phyloP scores from a whole-genome alignment of 495 filamentous ascomycete genomes.

The Tetracladium setigerum region DNA sequence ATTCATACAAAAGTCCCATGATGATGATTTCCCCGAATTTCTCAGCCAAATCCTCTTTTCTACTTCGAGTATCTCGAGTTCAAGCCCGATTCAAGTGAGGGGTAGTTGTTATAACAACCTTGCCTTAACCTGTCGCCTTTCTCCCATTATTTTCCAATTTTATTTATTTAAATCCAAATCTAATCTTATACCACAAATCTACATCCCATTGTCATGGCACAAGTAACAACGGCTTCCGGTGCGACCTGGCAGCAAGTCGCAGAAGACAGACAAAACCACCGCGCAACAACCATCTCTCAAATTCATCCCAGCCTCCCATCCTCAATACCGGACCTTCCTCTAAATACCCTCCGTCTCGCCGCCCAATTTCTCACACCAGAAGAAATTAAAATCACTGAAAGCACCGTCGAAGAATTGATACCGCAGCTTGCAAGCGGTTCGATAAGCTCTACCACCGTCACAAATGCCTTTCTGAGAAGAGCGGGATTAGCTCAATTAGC shows the following conservation, averaged over 20 bases:
- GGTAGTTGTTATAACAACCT: no score
- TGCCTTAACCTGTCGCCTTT: no score
- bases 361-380: conserved; percentile 33
- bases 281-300: conserved; percentile 33
- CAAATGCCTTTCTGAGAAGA: conserved; percentile 50
- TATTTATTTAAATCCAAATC: neutral
- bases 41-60: no score
- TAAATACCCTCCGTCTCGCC: conserved; percentile 36
- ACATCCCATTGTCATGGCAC: conserved; percentile 16
- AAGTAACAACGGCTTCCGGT: conserved; percentile 28
- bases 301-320: conserved; percentile 25
- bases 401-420: conserved; percentile 33
- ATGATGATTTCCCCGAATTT: no score
- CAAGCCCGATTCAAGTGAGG: no score
- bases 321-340: conserved; percentile 27
- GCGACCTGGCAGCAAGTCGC: conserved; percentile 41
- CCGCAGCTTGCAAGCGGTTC: conserved; percentile 34
- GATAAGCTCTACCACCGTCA: conserved; percentile 38
- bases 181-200: neutral
- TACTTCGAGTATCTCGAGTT: no score
- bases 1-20: no score
- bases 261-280: conserved; percentile 33
- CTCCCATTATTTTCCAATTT: no score
- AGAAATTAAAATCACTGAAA: conserved; percentile 46
- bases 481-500: conserved; percentile 52